These are phyloP conservation scores for Podospora appendiculata DNA, from an alignment of 495 filamentous ascomycete species.

Conservation along the genomic window DNA sequence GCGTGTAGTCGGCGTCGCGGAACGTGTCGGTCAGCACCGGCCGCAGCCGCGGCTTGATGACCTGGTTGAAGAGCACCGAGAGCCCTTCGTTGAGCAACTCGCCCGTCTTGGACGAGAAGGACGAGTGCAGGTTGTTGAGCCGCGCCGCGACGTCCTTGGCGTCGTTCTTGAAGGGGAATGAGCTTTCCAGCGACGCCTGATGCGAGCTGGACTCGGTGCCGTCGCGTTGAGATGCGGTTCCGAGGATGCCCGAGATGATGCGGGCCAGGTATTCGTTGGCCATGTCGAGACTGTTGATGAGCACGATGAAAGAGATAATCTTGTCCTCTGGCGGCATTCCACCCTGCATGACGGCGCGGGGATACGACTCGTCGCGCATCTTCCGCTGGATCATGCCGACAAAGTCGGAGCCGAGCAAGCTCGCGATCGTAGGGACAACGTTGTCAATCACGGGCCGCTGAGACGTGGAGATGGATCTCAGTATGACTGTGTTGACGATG, in stretches of 20 bases:
- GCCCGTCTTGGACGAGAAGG: slow-evolving; percentile 65
- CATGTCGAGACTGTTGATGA: slow-evolving; percentile 92
- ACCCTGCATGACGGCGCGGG: slow-evolving; percentile 64
- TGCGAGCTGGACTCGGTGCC: slow-evolving; percentile 1
- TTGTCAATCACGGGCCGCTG: slow-evolving; percentile 65
- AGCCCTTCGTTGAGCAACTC: slow-evolving; percentile 81
- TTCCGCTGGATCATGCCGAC: slow-evolving; percentile 95
- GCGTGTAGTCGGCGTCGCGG: slow-evolving; percentile 78
- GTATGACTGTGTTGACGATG: slow-evolving; percentile 86
- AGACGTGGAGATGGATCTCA: slow-evolving; percentile 76
- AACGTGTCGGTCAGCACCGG: slow-evolving; percentile 83
- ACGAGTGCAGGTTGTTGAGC: slow-evolving; percentile 58
- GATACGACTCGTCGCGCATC: slow-evolving; percentile 93
- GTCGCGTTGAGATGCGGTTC: slow-evolving; percentile 22
- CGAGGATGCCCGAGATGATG: slow-evolving; percentile 63
- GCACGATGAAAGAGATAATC: slow-evolving; percentile 76
- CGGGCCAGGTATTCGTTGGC: slow-evolving; percentile 82
- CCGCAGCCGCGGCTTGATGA: slow-evolving; percentile 78
- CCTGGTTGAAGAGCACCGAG: slow-evolving; percentile 76
- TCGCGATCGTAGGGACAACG: slow-evolving; percentile 71
- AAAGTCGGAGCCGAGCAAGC: slow-evolving; percentile 88
- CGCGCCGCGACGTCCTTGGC: slow-evolving; percentile 56
- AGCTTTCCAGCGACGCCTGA: slow-evolving; percentile 41
- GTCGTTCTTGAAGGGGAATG: slow-evolving; percentile 75
- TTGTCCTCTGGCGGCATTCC: slow-evolving; percentile 75